Percentiles rank a stretch among this genome's conserved stretches.
Conservation (phyloP, 2,329 filamentous ascomycete genomes). For the Mycogone perniciosa region DNA sequence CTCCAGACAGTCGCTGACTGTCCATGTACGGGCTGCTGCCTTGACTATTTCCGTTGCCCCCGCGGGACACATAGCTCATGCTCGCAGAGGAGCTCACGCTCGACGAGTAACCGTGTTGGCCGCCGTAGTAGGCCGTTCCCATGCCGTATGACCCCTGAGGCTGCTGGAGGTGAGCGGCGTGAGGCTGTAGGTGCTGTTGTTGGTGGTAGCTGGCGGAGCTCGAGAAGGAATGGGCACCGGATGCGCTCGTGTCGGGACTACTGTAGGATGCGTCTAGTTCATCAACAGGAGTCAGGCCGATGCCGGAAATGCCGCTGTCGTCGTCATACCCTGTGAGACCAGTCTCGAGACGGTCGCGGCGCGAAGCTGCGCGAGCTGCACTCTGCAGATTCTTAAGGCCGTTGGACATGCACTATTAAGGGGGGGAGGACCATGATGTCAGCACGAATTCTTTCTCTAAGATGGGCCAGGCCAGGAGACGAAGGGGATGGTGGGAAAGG, state of each 20-base stretch:
- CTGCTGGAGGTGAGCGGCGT: conserved; percentile 10
- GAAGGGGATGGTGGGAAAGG: neutral
- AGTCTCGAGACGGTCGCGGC: conserved; percentile 55
- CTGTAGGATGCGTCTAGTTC: conserved; percentile 52
- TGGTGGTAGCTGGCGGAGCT: conserved; percentile 27
- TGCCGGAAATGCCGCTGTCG: conserved; percentile 64
- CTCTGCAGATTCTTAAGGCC: conserved; percentile 75
- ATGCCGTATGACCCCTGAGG: conserved; percentile 21
- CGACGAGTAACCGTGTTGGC: conserved; percentile 43
- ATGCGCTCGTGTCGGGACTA: conserved; percentile 45
- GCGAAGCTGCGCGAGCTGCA: conserved; percentile 57
- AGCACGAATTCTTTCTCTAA: conserved; percentile 1
- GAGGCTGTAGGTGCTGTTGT: conserved; percentile 16
- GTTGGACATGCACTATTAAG: conserved; percentile 68
- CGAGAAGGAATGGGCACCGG: conserved; percentile 35
- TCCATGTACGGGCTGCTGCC: conserved; percentile 42
- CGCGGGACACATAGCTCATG: conserved; percentile 24
- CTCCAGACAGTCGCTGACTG: conserved; percentile 44
- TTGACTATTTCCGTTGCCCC: conserved; percentile 24
- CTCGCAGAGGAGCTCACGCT: conserved; percentile 45
- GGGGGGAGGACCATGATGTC: conserved; percentile 6
- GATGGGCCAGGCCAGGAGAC: neutral
- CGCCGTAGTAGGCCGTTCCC: conserved; percentile 19
- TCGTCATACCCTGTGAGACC: conserved; percentile 51
- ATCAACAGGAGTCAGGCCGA: conserved; percentile 52